phyloP scores from a whole-genome alignment of 768 basidiomycete species.

The Mycena belliarum region DNA sequence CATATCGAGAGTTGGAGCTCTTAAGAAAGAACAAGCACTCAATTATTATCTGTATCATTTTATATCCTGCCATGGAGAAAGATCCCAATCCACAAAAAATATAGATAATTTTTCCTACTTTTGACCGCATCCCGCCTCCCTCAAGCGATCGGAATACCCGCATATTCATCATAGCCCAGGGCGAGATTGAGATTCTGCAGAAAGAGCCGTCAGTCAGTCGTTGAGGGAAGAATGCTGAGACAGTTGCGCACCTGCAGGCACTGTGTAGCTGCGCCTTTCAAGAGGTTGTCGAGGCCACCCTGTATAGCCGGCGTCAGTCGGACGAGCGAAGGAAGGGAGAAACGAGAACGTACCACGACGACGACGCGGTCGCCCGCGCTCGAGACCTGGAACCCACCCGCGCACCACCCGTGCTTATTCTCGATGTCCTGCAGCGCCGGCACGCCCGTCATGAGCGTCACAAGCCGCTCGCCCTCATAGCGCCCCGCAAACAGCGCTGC shows the following conservation, averaged over 20 bases:
- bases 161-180: constrained; percentile 83
- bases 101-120: constrained; percentile 1
- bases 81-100: background rate
- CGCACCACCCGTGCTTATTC: constrained; percentile 83
- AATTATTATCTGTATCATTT: background rate
- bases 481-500: constrained; percentile 70
- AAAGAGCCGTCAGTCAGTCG: background rate
- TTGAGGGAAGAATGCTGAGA: background rate
- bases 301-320: constrained; percentile 27
- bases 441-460: constrained; percentile 66
- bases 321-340: background rate
- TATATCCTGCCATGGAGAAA: background rate
- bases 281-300: constrained; percentile 94
- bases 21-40: no score
- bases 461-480: constrained; percentile 75
- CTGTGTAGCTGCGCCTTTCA: constrained; percentile 99
- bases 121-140: background rate
- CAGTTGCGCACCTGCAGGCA: constrained; percentile 77
- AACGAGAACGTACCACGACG: constrained; percentile 68
- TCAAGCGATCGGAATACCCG: constrained; percentile 61
- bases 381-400: constrained; percentile 94
- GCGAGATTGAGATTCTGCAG: constrained; percentile 85
- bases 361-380: constrained; percentile 88
- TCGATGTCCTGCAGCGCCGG: constrained; percentile 76
- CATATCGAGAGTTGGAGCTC: no score